Evolutionary conservation across 305 asterid genomes (phyloP).

Genomic region (Andrographis paniculata): DNA sequence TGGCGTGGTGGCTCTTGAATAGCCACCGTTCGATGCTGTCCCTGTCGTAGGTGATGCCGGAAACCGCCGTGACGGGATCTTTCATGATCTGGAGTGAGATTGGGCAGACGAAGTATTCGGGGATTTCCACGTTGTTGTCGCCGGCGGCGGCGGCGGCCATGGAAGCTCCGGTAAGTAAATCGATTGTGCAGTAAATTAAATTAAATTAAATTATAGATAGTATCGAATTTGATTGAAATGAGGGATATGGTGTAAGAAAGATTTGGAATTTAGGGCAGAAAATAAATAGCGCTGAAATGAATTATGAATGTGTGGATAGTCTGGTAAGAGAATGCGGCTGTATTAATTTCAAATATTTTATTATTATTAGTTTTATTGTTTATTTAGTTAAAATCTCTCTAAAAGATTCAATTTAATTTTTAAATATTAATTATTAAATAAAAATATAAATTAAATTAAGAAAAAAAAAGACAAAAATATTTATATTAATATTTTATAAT

Average conservation of each 20-base stretch:
- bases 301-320: slow-evolving; percentile 12
- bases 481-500: too few relatives aligned
- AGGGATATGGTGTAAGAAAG: too few relatives aligned
- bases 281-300: not conserved
- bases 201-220: too few relatives aligned
- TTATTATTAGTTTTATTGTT: too few relatives aligned
- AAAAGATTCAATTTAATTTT: too few relatives aligned
- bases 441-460: too few relatives aligned
- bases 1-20: slow-evolving; percentile 16
- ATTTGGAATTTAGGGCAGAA: too few relatives aligned
- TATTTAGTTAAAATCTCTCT: too few relatives aligned
- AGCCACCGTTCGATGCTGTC: slow-evolving; percentile 48
- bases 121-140: slow-evolving; percentile 25
- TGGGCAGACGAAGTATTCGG: slow-evolving; percentile 47
- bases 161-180: too few relatives aligned
- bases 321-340: slow-evolving; percentile 18
- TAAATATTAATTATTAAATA: too few relatives aligned
- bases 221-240: not conserved
- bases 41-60: slow-evolving; percentile 60
- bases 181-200: too few relatives aligned
- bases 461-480: too few relatives aligned
- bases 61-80: slow-evolving; percentile 42
- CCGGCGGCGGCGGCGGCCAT: slow-evolving; percentile 18
- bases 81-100: slow-evolving; percentile 54
- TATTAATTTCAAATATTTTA: not conserved